Base-by-base conservation (phyloP, 805 yeast genomes). In the Candida piceae region DNA sequence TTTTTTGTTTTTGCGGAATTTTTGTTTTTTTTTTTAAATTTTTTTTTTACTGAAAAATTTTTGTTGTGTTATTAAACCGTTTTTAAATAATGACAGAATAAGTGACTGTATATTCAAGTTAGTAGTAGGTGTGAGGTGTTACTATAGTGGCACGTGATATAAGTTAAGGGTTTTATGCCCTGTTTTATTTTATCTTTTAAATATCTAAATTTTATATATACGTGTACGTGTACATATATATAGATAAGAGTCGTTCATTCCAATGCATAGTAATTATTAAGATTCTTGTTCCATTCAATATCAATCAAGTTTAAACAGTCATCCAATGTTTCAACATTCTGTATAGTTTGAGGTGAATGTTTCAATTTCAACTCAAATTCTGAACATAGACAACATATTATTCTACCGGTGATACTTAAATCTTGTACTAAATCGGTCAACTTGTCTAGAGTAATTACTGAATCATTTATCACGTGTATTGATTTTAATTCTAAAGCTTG, bases 301-400 rank as follows among this genome's bases (percentile, higher is more conserved):
- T 41, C 40, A 12, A 46, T 29, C 42, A 29, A 15, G 31, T 38
- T 23, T 45, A 42, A 25, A 31, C 45, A 42, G 1, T 18, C 31
- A 18, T 39, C 42, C 7, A 48, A 25, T 6, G 27, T 18, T 12
- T 24, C 34, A 10, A n/a, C 29, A 10, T 32, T 25, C 11, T 11
- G 12, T 18, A 28, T 7, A 15, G 20, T 19, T 20, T 20, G 10
- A 21, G 25, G 22, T 13, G 17, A 20, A 15, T 11, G 21, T 10
- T 30, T 16, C 3, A 28, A n/a, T 20, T 16, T 27, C 5, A 47
- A 31, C 33, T 64, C 69, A 29, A 55, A 52, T n/a, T 38, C 37
- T 1, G 54, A 63, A 46, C 67, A 65, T 27, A 63, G 36, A 12
- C 58, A 53, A 42, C 66, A 60, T 5, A 62, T 39, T 8, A 59